Percentiles rank a stretch among this genome's conserved stretches.
Evolutionary conservation across 225 moss, liverwort and hornwort species (phyloP).

Genomic region (Physcomitrellopsis africana): DNA sequence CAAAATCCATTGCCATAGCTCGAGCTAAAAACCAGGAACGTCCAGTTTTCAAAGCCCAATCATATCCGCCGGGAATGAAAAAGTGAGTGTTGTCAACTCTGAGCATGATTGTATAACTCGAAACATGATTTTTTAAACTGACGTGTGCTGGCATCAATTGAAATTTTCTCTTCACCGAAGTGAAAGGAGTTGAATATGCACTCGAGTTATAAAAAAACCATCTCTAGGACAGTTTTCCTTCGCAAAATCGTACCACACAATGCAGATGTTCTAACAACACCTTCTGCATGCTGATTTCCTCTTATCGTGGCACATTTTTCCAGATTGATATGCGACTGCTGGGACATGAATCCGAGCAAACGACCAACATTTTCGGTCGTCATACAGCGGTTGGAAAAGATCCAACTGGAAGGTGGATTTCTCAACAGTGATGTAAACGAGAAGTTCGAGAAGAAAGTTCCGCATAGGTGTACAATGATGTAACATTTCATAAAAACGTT

Average conservation of each 20-base stretch:
- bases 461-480: slow-evolving; percentile 50
- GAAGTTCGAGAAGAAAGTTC: slow-evolving; percentile 31
- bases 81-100: slow-evolving; percentile 54
- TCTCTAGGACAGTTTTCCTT: not conserved
- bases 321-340: slow-evolving; percentile 82
- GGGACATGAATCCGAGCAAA: slow-evolving; percentile 64
- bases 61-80: slow-evolving; percentile 68
- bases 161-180: slow-evolving; percentile 9
- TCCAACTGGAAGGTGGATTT: slow-evolving; percentile 48
- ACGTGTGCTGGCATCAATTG: not conserved
- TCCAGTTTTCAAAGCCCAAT: slow-evolving; percentile 60
- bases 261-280: slow-evolving; percentile 1
- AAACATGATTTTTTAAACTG: not conserved
- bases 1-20: slow-evolving; percentile 54
- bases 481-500: slow-evolving; percentile 31
- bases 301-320: slow-evolving; percentile 11
- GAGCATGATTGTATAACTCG: slow-evolving; percentile 3
- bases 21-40: slow-evolving; percentile 53
- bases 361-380: slow-evolving; percentile 67
- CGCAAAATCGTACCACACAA: not conserved
- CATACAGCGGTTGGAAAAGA: slow-evolving; percentile 64
- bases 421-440: slow-evolving; percentile 7
- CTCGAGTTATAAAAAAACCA: not conserved
- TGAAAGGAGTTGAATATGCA: slow-evolving; percentile 13
- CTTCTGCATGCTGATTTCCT: slow-evolving; percentile 21